Conservation (phyloP, 129 eudicot species). For the Deinandra increscens region DNA sequence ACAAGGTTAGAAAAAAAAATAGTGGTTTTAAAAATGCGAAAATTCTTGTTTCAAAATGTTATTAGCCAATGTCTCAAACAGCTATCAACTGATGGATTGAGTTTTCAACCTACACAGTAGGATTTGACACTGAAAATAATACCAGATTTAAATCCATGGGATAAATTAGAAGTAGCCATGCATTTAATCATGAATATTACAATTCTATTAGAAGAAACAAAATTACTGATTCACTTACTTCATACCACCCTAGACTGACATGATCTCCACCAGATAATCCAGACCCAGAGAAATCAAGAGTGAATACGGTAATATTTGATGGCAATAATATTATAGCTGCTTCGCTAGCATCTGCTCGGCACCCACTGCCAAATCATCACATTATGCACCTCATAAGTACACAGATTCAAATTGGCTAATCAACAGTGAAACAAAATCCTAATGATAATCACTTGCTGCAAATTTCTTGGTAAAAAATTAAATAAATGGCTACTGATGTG, state of each 20-base stretch:
- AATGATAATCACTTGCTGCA: not conserved
- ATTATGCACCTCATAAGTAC: constrained; percentile 20
- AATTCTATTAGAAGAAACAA: too few relatives aligned
- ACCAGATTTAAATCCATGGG: too few relatives aligned
- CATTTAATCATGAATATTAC: not conserved
- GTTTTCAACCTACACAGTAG: too few relatives aligned
- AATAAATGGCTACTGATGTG: not conserved
- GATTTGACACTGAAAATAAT: too few relatives aligned
- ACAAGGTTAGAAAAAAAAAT: not conserved
- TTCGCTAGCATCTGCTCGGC: constrained; percentile 99
- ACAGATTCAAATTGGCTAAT: constrained; percentile 4
- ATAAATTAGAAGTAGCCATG: not conserved
- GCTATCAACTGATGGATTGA: too few relatives aligned
- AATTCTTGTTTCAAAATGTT: not conserved
- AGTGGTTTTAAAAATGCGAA: not conserved
- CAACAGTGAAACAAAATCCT: not conserved
- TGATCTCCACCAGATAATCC: constrained; percentile 97
- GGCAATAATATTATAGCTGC: constrained; percentile 92
- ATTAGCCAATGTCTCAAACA: not conserved
- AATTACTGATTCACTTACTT: constrained; percentile 70
- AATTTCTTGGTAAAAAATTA: not conserved
- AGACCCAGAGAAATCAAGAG: constrained; percentile 97
- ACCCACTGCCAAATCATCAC: constrained; percentile 63
- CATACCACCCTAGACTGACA: constrained; percentile 94
- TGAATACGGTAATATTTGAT: constrained; percentile 84